Evolutionary conservation across 2,329 filamentous ascomycete genomes (phyloP).

Genomic region (Verruconis gallopava): DNA sequence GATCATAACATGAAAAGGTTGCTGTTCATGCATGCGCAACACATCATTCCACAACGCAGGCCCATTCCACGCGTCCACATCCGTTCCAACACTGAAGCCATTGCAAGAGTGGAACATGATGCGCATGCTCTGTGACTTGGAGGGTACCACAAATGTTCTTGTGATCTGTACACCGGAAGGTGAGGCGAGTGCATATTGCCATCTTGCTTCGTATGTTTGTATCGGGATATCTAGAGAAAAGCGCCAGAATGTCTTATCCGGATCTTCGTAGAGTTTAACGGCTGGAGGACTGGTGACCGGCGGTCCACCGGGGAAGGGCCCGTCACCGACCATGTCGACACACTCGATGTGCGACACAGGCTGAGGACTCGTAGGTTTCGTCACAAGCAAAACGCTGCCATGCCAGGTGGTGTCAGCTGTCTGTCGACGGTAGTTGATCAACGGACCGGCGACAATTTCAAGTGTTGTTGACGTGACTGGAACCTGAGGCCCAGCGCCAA

Average conservation of each 20-base stretch:
- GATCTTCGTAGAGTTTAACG: constrained; percentile 48
- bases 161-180: constrained; percentile 10
- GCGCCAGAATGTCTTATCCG: constrained; percentile 44
- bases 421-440: constrained; percentile 69
- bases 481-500: constrained; percentile 5
- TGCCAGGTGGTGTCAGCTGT: constrained; percentile 54
- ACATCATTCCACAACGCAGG: constrained; percentile 53
- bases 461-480: not conserved
- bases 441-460: constrained; percentile 50
- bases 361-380: constrained; percentile 53
- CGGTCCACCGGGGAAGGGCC: not conserved
- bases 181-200: constrained; percentile 56
- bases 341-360: constrained; percentile 46
- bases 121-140: constrained; percentile 50
- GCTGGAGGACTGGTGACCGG: constrained; percentile 20
- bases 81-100: constrained; percentile 53
- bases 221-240: constrained; percentile 50
- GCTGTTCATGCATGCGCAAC: constrained; percentile 43
- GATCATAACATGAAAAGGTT: constrained; percentile 58
- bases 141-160: constrained; percentile 45
- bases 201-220: constrained; percentile 59
- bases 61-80: constrained; percentile 49
- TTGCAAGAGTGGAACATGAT: constrained; percentile 60
- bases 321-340: constrained; percentile 27
- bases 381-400: constrained; percentile 76